These are phyloP conservation scores for Calonectria pteridis DNA, from an alignment of 2,329 filamentous ascomycete genomes.

Conservation along the genomic window DNA sequence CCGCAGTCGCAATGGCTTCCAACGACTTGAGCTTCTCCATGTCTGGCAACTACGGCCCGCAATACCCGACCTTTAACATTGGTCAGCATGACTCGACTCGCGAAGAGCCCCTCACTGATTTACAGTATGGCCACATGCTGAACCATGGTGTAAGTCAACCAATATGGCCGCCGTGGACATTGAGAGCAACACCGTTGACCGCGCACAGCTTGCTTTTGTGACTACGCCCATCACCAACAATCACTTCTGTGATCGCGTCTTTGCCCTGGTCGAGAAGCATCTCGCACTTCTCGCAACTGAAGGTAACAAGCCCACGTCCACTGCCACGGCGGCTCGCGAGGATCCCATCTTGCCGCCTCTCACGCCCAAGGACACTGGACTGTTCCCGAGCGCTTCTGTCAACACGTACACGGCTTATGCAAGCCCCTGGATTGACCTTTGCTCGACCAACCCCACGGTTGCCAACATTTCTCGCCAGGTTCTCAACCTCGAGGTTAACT, in stretches of 20 bases:
- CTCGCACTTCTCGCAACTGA: conserved; percentile 59
- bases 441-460: conserved; percentile 84
- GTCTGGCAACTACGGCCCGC: conserved; percentile 44
- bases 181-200: conserved; percentile 34
- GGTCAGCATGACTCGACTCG: conserved; percentile 80
- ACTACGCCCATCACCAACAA: conserved; percentile 83
- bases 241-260: conserved; percentile 77
- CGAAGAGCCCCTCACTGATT: conserved; percentile 69
- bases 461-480: conserved; percentile 90
- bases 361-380: conserved; percentile 81
- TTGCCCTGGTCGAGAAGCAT: conserved; percentile 71
- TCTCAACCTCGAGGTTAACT: conserved; percentile 90
- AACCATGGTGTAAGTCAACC: conserved; percentile 72
- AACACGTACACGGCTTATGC: conserved; percentile 81
- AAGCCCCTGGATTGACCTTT: conserved; percentile 95
- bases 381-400: conserved; percentile 76
- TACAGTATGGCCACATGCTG: conserved; percentile 75
- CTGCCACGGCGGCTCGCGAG: conserved; percentile 60
- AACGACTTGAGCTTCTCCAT: conserved; percentile 36
- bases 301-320: conserved; percentile 54
- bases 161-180: conserved; percentile 16
- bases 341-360: conserved; percentile 76
- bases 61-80: conserved; percentile 70
- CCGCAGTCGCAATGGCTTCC: conserved; percentile 39
- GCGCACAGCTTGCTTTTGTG: conserved; percentile 78